A percentile compares a stretch with the other conserved stretches of the same genome.
phyloP scores from a whole-genome alignment of 129 eudicot genomes.

The Lactuca sativa region DNA sequence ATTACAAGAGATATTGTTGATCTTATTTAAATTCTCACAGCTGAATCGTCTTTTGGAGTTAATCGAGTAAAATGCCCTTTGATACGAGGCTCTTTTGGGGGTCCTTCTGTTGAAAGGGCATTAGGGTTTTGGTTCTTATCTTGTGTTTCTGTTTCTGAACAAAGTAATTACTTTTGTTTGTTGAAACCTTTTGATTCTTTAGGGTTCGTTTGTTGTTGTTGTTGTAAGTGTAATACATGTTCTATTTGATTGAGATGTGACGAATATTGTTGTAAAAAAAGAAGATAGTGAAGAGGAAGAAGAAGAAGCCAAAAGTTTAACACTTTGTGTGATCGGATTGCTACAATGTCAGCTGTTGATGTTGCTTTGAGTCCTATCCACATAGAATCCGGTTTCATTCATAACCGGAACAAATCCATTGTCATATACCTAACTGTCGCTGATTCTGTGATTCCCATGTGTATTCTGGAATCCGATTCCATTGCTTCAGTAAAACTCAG shows the following conservation, averaged over 20 bases:
- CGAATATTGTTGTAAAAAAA: conserved; percentile 27
- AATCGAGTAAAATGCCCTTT: conserved; percentile 32
- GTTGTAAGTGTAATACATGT: conserved; percentile 9
- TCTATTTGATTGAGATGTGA: conserved; percentile 25
- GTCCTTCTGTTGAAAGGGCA: conserved; percentile 31
- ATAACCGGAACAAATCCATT: conserved; percentile 38
- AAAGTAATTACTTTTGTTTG: background rate
- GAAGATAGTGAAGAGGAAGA: conserved; percentile 11
- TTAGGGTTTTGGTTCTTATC: conserved; percentile 1
- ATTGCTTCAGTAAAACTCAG: conserved; percentile 73
- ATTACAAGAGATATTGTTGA: conserved; percentile 1
- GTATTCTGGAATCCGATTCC: conserved; percentile 78
- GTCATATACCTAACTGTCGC: conserved; percentile 50
- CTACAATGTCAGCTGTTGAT: conserved; percentile 65
- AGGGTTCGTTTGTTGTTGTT: background rate
- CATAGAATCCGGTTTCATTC: conserved; percentile 35
- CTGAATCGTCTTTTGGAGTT: conserved; percentile 20
- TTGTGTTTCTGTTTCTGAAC: conserved; percentile 3
- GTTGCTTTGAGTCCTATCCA: conserved; percentile 57
- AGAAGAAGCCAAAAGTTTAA: background rate
- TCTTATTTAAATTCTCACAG: background rate
- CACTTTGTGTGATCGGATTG: conserved; percentile 8
- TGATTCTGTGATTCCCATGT: conserved; percentile 70
- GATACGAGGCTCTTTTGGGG: conserved; percentile 26
- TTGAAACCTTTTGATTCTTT: background rate